Evolutionary conservation across 345 rosid species (phyloP).

Genomic region (Eucalyptus brandiana): DNA sequence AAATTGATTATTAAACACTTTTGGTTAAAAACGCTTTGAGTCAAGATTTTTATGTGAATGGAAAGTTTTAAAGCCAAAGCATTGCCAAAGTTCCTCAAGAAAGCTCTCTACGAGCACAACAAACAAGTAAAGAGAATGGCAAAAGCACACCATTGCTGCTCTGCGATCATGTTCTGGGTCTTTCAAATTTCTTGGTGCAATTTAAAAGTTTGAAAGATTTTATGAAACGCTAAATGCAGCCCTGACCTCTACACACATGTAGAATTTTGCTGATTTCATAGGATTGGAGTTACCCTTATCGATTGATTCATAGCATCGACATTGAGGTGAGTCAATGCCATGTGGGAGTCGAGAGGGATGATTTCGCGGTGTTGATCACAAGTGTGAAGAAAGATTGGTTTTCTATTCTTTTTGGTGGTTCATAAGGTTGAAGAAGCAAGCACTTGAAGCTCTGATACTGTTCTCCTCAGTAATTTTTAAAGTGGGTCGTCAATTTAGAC

Average conservation of each 20-base stretch:
- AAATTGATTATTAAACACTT: no score
- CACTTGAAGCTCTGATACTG: accelerated
- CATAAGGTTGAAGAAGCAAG: conserved; percentile 78
- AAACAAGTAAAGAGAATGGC: background rate
- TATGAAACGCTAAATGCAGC: background rate
- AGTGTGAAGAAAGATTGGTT: conserved; percentile 68
- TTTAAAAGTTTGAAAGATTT: background rate
- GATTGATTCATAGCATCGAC: conserved; percentile 27
- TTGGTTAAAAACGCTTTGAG: no score
- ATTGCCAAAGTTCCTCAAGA: background rate
- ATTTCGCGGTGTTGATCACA: conserved; percentile 53
- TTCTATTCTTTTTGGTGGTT: conserved; percentile 80
- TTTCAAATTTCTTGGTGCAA: background rate
- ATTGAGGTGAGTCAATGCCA: conserved; percentile 68
- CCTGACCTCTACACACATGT: background rate
- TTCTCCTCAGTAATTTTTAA: accelerated
- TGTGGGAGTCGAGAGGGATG: conserved; percentile 51
- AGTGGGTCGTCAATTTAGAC: no score
- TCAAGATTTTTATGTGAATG: background rate
- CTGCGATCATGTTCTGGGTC: background rate
- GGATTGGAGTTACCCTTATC: background rate
- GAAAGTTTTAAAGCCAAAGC: background rate
- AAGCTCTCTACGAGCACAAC: background rate
- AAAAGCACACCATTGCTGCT: background rate
- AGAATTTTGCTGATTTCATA: background rate